phyloP scores from a whole-genome alignment of 257 asterid genomes.

The Petunia secreta region DNA sequence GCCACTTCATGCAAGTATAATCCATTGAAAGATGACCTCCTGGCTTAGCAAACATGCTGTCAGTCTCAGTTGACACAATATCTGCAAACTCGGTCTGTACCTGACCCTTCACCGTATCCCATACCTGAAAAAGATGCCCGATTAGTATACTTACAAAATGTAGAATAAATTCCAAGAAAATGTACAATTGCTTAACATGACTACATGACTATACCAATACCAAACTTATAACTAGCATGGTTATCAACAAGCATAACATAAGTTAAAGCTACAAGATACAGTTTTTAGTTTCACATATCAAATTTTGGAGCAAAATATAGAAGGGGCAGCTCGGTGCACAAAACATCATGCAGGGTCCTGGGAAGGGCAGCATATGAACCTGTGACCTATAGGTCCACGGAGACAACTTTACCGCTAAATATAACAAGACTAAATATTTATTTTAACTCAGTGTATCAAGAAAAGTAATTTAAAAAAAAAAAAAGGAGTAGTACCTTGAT shows the following conservation, averaged over 20 bases:
- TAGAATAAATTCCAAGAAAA: neutral
- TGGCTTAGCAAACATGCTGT: conserved; percentile 47
- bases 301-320: neutral
- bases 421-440: no score
- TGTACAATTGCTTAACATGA: neutral
- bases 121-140: conserved; percentile 56
- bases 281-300: neutral
- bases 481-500: conserved; percentile 53
- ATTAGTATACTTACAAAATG: conserved; percentile 19
- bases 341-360: no score
- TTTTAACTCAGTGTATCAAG: no score
- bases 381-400: no score
- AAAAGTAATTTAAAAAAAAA: neutral
- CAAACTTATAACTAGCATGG: neutral
- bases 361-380: no score
- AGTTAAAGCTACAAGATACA: neutral
- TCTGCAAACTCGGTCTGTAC: conserved; percentile 88
- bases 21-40: conserved; percentile 93
- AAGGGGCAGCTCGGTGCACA: no score
- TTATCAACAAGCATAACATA: neutral
- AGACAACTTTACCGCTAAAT: no score
- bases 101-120: conserved; percentile 94
- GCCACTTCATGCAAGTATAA: conserved; percentile 93
- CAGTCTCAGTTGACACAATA: conserved; percentile 53
- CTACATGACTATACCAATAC: neutral